Evolutionary conservation across 257 asterid species (phyloP), one percentile per base, ranked within the genome.

Genomic region (Parsonsia alboflavescens): DNA sequence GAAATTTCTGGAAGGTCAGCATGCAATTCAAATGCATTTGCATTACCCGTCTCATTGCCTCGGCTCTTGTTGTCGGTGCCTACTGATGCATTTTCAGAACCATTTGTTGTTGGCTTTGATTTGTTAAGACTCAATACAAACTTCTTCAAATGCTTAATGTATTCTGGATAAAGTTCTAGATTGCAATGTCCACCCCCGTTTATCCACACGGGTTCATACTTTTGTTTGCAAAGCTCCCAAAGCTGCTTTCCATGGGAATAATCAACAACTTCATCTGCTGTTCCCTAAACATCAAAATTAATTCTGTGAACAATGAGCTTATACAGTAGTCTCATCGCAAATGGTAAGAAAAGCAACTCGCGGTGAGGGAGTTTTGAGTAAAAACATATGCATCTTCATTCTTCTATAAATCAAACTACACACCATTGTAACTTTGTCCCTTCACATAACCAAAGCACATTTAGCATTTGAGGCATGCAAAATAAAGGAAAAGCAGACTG

Each of bases 111-210:
- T 76, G 93, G 90, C 78, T 83, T 93, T 71, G 86, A 75, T 85
- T 89, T 91, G 69, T 96, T 94, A 74, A 91, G 96, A 68, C 89
- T 76, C 78, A 87, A 77, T 9, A 93, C 97, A 69, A 89, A 93
- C 66, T 89, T 91, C 74, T 93, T 91, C 53, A 91, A 84, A 75
- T 89, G 96, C 70, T 89, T 93, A 73, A 93, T 89, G 89, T 88
- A 93, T 84, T 91, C 98, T 0, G 98, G 96, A 59, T 87, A 93
- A 67, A 93, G 90, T 80, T 93, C 98, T 53, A 93, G 97, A 83
- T 93, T 93, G 90, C 97, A 88, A 82, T 93, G 97, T 22, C 97
- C 97, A 46, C 96, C 98, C 67, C 98, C 97, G 30, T 58, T 88
- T 84, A 93, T 70, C 98, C 98, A 93, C 56, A 89, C 22, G 57